Conservation (phyloP, 2,329 filamentous ascomycete genomes). For the Cladophialophora bantiana region DNA sequence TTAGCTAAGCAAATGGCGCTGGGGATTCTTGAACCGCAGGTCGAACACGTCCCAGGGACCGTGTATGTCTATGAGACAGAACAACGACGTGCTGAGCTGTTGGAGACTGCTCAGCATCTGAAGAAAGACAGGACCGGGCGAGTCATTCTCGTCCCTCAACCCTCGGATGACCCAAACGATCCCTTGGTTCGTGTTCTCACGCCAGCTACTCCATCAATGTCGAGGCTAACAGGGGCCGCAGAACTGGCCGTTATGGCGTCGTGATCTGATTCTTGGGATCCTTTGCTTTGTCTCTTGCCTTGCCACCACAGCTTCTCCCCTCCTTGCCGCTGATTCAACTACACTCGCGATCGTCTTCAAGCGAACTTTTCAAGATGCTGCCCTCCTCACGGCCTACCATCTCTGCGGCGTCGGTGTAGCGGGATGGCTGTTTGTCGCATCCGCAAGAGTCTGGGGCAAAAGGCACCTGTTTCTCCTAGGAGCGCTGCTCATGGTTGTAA, state of each 20-base stretch:
- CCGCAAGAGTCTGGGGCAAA: conserved; percentile 90
- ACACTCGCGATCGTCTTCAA: conserved; percentile 73
- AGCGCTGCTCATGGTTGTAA: conserved; percentile 73
- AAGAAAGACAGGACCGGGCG: conserved; percentile 76
- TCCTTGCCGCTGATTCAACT: conserved; percentile 87
- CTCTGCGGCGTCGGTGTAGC: conserved; percentile 81
- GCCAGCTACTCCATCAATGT: not conserved
- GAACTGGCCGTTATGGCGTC: conserved; percentile 87
- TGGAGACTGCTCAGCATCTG: conserved; percentile 54
- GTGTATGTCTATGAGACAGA: conserved; percentile 39
- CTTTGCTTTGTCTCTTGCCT: conserved; percentile 83
- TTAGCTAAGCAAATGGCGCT: conserved; percentile 34
- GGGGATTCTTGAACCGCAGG: conserved; percentile 38
- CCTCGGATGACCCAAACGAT: conserved; percentile 89
- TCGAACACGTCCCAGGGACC: conserved; percentile 40
- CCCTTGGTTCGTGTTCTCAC: conserved; percentile 66
- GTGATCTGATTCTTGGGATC: conserved; percentile 78
- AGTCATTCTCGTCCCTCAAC: conserved; percentile 88
- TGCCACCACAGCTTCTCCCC: conserved; percentile 81
- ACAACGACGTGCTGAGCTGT: conserved; percentile 33
- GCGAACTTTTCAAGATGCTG: conserved; percentile 74
- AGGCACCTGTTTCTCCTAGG: conserved; percentile 85
- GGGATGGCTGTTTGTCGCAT: conserved; percentile 85
- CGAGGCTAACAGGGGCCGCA: conserved; percentile 44
- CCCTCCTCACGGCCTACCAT: conserved; percentile 85